These are phyloP conservation scores for Sungouiozyma intestinalis DNA, from an alignment of 805 yeast genomes.

Conservation along the genomic window DNA sequence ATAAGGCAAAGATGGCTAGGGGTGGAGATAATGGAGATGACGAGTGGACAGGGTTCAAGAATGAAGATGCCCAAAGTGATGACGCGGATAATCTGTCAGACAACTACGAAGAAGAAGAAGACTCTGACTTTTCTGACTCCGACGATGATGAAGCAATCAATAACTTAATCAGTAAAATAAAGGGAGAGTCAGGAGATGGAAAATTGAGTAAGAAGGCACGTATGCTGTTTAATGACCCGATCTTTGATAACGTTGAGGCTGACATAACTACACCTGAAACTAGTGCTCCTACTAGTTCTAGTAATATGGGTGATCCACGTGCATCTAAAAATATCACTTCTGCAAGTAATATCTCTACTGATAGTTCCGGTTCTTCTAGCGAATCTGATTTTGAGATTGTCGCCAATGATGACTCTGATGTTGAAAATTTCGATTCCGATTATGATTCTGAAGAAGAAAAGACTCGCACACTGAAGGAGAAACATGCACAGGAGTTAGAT, in stretches of 20 bases:
- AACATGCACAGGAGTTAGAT: conserved; percentile 58
- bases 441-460: conserved; percentile 46
- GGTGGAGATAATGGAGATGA: conserved; percentile 62
- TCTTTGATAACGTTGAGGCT: conserved; percentile 40
- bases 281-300: conserved; percentile 8
- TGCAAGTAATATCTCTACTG: conserved; percentile 6
- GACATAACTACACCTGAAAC: conserved; percentile 21
- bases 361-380: conserved; percentile 17
- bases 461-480: conserved; percentile 32
- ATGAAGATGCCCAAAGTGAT: conserved; percentile 32
- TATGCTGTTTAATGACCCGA: conserved; percentile 41
- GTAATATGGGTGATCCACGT: conserved; percentile 12
- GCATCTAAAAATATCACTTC: conserved; percentile 5
- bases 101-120: conserved; percentile 34
- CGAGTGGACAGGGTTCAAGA: conserved; percentile 66
- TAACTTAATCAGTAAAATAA: conserved; percentile 45
- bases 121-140: conserved; percentile 39
- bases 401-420: conserved; percentile 31
- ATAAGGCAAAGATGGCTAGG: conserved; percentile 58
- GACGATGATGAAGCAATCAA: conserved; percentile 68
- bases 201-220: conserved; percentile 34
- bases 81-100: conserved; percentile 31
- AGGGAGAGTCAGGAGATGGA: conserved; percentile 34
- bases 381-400: conserved; percentile 38
- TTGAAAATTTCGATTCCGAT: conserved; percentile 31